Base-by-base conservation (phyloP, 2,329 filamentous ascomycete genomes). In the Phoma sp. region DNA sequence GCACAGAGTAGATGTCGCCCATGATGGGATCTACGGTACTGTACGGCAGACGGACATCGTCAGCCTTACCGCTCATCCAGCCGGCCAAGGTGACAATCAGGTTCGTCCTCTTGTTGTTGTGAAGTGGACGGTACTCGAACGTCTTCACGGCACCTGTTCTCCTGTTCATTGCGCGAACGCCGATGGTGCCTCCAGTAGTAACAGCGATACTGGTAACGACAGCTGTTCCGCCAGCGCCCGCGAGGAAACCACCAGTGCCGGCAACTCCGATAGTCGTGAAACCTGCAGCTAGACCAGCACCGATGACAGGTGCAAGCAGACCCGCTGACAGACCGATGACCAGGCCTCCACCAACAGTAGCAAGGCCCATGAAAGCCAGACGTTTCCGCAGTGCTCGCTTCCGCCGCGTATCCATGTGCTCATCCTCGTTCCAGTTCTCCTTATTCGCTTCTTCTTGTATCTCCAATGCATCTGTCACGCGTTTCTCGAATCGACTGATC, bases 21-120 rank as follows among this genome's bases (percentile, higher is more conserved):
- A 99, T 99, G 59, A 98, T 86, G 0, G 96, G 91, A 73, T 99
- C 93, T 6, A 99, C 89, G 0, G 96, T 99, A 78, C 92, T 97
- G 76, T 90, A 99, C 7, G 95, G 95, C 68, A 99, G 78, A 56
- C 95, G 90, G 44, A 99, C 93, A 73, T 99, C 95, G 77, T 99
- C 95, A 47, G 96, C 88, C 71, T 96, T 98, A 67, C 96, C 95
- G 36, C 91, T 97, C 89, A 99, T 96, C 95, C 95, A 99, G 3
- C 95, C 95, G 0, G 93, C 92, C 27, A 99, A 86, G 0, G 95
- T 98, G 35, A 99, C 87, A 60, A 99, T 95, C 27, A 99, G 83
- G 66, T 99, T 98, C 35, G 97, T 90, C 53, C 93, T 84, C 77
- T 99, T 99, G 77, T 98, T 98, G 78, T 99, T 99, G 79, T 98